Evolutionary conservation across 2,329 filamentous ascomycete genomes (phyloP), one percentile per base, ranked within the genome.

Genomic region (Alternaria atra): DNA sequence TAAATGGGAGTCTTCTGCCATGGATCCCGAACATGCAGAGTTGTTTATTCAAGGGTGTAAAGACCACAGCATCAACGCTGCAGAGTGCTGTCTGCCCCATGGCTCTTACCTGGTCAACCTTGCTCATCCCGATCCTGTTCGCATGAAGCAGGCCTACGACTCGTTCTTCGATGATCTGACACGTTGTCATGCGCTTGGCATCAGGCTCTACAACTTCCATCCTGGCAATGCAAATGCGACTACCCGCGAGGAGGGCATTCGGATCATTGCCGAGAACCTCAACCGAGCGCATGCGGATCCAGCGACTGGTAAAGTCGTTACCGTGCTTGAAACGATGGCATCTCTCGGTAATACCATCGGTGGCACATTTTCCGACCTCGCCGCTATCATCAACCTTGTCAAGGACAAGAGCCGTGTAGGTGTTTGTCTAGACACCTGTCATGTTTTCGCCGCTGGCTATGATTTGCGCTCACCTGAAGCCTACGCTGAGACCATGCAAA

Each of bases 31-130:
- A 27, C 87, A 90, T 54, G 84, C 86, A 51, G 84, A 88, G 42
- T 85, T 88, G 39, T 99, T 98, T 80, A 86, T 86, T 57, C 84
- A 84, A 43, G 82, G 88, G 32, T 92, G 92, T 74, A 83, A 86
- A 52, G 81, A 89, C 51, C 88, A 94, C 76, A 81, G 82, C 51
- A 97, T 94, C 78, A 88, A 92, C 72, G 86, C 89, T 6, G 84
- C 84, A 58, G 86, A 87, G 92, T 80, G 87, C 93, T 72, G 88
- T 96, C 5, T 99, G 1, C 95, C 95, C 0, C 95, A 99, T 76
- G 95, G 95, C 34, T 97, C 92, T 1, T 99, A 99, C 77, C 90
- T 99, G 7, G 93, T 99, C 73, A 99, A 99, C 75, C 87, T 99
- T 6, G 95, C 95, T 0, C 93, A 97, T 73, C 85, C 89, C 5